These are phyloP conservation scores for Arthromyces matolae DNA, from an alignment of 768 basidiomycete species.

Conservation along the genomic window DNA sequence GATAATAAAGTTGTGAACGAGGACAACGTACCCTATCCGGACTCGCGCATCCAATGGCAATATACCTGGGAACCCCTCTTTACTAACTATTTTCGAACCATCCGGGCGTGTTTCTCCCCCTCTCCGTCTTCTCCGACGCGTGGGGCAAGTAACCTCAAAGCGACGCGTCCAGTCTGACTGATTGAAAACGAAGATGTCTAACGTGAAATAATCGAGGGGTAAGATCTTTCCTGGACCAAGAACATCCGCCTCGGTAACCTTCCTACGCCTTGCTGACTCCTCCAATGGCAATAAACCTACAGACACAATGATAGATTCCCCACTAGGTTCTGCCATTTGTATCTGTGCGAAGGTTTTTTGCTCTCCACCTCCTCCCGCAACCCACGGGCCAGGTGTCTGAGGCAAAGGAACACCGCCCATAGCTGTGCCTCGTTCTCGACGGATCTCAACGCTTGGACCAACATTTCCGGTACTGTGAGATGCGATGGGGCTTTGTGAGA, in stretches of 20 bases:
- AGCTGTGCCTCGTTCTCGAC: constrained; percentile 49
- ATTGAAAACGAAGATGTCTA: constrained; percentile 89
- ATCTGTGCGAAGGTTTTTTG: constrained; percentile 29
- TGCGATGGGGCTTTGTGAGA: constrained; percentile 53
- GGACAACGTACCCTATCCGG: constrained; percentile 66
- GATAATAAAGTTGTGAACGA: background rate
- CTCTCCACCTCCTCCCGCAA: constrained; percentile 43
- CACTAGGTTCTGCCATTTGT: constrained; percentile 30
- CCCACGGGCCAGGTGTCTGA: constrained; percentile 54
- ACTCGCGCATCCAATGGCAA: constrained; percentile 76
- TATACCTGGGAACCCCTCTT: constrained; percentile 55
- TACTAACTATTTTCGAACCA: constrained; percentile 29
- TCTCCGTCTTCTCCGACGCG: constrained; percentile 44
- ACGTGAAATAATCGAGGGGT: constrained; percentile 69
- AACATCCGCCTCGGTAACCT: constrained; percentile 11
- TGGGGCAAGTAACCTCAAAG: constrained; percentile 73
- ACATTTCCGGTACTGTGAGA: constrained; percentile 45
- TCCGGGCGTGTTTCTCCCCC: constrained; percentile 24
- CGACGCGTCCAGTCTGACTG: constrained; percentile 70
- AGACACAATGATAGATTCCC: constrained; percentile 67
- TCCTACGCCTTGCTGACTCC: constrained; percentile 19
- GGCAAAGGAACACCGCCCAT: constrained; percentile 34
- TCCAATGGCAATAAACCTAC: constrained; percentile 46
- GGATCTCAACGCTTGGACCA: constrained; percentile 62
- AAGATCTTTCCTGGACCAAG: constrained; percentile 51